Percentiles rank a stretch among this genome's conserved stretches.
Conservation (phyloP, 139 green algal genomes). For the Closterium sp. region DNA sequence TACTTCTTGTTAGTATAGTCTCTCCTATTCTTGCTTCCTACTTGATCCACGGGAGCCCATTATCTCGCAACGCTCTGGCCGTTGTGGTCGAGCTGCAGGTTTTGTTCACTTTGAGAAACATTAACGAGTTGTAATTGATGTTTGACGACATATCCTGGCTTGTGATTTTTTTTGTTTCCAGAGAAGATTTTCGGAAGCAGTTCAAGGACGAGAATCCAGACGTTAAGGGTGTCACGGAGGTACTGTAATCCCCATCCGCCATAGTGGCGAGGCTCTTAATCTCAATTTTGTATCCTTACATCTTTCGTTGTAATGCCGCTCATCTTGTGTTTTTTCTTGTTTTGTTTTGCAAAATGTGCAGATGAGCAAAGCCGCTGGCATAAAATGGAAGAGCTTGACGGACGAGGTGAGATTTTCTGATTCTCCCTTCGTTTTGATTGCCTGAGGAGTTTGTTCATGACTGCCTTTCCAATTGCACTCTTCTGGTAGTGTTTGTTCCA, state of each 20-base stretch:
- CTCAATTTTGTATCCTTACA: background rate
- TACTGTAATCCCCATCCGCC: background rate
- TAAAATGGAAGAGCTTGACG: constrained; percentile 19
- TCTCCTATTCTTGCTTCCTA: background rate
- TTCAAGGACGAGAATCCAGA: constrained; percentile 32
- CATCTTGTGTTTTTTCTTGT: background rate
- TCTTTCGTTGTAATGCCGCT: background rate
- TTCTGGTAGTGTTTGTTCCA: background rate
- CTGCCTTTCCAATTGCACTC: background rate
- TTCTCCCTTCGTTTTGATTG: background rate
- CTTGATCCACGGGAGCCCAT: background rate
- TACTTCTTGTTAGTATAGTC: background rate
- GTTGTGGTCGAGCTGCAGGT: too few relatives aligned
- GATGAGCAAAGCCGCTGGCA: constrained; percentile 16
- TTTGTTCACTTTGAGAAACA: too few relatives aligned
- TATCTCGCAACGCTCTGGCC: too few relatives aligned
- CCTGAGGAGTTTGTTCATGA: background rate
- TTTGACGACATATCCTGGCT: background rate
- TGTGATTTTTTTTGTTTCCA: background rate
- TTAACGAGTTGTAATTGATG: too few relatives aligned
- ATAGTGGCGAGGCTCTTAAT: background rate
- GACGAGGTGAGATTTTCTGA: constrained; percentile 1
- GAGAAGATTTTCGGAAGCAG: constrained; percentile 13
- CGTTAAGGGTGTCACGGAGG: constrained; percentile 14
- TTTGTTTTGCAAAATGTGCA: constrained; percentile 5